phyloP scores from a whole-genome alignment of 148 eudicot species.

The Rhododendron simsii region DNA sequence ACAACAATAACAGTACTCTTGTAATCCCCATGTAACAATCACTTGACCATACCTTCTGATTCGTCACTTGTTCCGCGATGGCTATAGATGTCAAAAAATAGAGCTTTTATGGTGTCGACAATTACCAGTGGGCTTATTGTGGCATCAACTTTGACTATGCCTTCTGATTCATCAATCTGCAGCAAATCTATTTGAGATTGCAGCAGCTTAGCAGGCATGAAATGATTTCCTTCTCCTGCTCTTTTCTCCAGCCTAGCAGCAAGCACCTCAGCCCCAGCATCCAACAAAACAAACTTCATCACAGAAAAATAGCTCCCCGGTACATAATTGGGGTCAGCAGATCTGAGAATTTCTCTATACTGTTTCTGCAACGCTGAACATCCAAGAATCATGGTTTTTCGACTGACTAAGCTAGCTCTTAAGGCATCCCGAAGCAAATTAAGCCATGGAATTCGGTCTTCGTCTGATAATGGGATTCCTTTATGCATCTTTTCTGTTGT shows the following conservation, averaged over 20 bases:
- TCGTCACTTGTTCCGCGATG: background rate
- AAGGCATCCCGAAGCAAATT: conserved; percentile 45
- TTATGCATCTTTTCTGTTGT: conserved; percentile 73
- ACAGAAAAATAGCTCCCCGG: conserved; percentile 16
- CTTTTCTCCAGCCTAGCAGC: conserved; percentile 61
- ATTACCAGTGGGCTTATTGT: conserved; percentile 45
- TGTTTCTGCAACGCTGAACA: conserved; percentile 77
- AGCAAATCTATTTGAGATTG: conserved; percentile 78
- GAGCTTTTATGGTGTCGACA: conserved; percentile 26
- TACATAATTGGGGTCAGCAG: conserved; percentile 45
- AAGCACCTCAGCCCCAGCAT: conserved; percentile 54
- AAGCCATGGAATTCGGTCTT: conserved; percentile 92
- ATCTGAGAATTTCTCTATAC: conserved; percentile 71
- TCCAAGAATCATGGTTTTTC: conserved; percentile 56
- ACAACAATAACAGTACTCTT: background rate
- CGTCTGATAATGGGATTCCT: conserved; percentile 84
- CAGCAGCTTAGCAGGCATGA: conserved; percentile 79
- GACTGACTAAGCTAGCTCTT: conserved; percentile 25
- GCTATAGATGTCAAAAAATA: conserved; percentile 7
- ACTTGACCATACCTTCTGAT: background rate
- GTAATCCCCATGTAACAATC: background rate
- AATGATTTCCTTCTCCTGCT: conserved; percentile 61
- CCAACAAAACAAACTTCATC: conserved; percentile 70
- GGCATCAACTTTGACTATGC: conserved; percentile 70
- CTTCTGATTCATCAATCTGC: conserved; percentile 73